Evolutionary conservation across 75 land plant species (phyloP), one percentile per base, ranked within the genome.

Genomic region (Ceratopteris richardii): DNA sequence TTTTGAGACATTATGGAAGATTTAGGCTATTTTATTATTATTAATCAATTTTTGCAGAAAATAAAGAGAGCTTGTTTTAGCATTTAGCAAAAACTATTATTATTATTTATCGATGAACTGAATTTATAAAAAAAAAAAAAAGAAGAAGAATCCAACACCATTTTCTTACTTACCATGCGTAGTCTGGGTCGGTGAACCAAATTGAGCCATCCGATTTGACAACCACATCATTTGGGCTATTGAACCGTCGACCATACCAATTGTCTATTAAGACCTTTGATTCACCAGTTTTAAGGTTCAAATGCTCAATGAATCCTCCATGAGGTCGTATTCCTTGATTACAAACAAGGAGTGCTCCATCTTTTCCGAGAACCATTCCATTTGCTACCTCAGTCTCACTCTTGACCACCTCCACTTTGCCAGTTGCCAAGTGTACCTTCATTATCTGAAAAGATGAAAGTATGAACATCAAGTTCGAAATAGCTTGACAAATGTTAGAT

Each of bases 101-200:
- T n/a, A n/a, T n/a, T n/a, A n/a, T n/a, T n/a, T n/a, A n/a, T n/a
- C n/a, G n/a, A n/a, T n/a, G n/a, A n/a, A n/a, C n/a, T n/a, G n/a
- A n/a, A n/a, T n/a, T n/a, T n/a, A n/a, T n/a, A n/a, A n/a, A n/a
- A n/a, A n/a, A n/a, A n/a, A n/a, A n/a, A n/a, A n/a, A n/a, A n/a
- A n/a, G n/a, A n/a, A n/a, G n/a, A n/a, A n/a, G n/a, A n/a, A n/a
- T n/a, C n/a, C n/a, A n/a, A n/a, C n/a, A n/a, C n/a, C n/a, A n/a
- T n/a, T n/a, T n/a, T n/a, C n/a, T n/a, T 33, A 5, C 5, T 2
- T 57, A 66, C 68, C 51, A 2, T 31, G 62, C 61, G 36, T 66
- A 66, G 39, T 29, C 29, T 14, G 68, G 68, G 26, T 66, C 68
- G n/a, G 68, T 57, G 61, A 66, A 66, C 68, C 68, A 66, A 21